Conservation (phyloP, 1,284 basidiomycete species). For the Termitomyces sp. region DNA sequence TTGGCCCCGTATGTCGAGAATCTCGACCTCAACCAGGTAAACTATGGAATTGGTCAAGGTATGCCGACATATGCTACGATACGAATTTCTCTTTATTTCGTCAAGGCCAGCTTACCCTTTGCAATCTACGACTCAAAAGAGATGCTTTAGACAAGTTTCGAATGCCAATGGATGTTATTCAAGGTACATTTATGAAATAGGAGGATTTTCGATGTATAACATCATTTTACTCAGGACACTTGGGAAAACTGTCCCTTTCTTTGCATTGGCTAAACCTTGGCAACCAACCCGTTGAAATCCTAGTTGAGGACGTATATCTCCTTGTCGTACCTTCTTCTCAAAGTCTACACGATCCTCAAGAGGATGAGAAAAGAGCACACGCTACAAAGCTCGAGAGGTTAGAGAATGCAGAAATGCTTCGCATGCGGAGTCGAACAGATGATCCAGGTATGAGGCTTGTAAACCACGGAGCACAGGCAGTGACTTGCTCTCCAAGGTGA, state of each 20-base stretch:
- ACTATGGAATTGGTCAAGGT: constrained; percentile 94
- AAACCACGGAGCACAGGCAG: neutral
- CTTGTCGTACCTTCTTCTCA: constrained; percentile 84
- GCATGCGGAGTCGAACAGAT: constrained; percentile 63
- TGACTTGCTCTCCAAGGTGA: constrained; percentile 39
- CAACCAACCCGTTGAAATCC: constrained; percentile 88
- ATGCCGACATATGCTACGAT: constrained; percentile 3
- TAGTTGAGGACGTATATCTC: constrained; percentile 93
- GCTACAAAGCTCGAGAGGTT: constrained; percentile 88
- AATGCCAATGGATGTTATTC: constrained; percentile 92
- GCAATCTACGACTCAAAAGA: constrained; percentile 85
- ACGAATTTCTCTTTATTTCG: constrained; percentile 3
- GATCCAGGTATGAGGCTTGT: constrained; percentile 36
- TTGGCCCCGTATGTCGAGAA: constrained; percentile 97
- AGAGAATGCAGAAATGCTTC: constrained; percentile 84
- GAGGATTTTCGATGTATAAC: neutral
- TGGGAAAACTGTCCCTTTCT: constrained; percentile 88
- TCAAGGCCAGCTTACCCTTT: constrained; percentile 79
- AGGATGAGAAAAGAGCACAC: constrained; percentile 81
- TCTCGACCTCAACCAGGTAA: constrained; percentile 91
- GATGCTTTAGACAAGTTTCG: constrained; percentile 95
- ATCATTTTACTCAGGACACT: constrained; percentile 57
- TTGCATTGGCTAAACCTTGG: constrained; percentile 96
- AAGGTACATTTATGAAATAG: constrained; percentile 50
- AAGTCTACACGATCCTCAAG: constrained; percentile 71